Percentiles rank a stretch among this genome's conserved stretches.
Evolutionary conservation across 495 filamentous ascomycete genomes (phyloP).

Genomic region (Neurospora sublineolata): DNA sequence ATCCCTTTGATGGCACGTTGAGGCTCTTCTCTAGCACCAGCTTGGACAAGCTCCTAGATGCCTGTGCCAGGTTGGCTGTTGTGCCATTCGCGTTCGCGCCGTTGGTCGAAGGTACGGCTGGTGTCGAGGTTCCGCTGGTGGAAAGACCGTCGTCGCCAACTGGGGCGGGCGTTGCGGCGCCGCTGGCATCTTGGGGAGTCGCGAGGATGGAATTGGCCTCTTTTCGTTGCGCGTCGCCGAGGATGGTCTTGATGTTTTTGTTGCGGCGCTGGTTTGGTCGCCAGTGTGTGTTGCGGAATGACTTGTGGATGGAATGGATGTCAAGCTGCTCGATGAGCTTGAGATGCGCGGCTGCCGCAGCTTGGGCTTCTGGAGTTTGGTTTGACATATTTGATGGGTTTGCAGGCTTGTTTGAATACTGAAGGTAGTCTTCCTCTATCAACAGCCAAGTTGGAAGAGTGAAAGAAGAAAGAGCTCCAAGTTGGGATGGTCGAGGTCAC

Average conservation of each 20-base stretch:
- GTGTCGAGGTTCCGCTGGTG: conserved; percentile 48
- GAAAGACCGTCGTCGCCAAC: conserved; percentile 39
- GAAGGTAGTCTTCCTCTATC: background rate
- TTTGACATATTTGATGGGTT: conserved; percentile 20
- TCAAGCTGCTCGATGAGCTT: conserved; percentile 75
- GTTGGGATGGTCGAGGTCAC: background rate
- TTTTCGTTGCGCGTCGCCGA: conserved; percentile 78
- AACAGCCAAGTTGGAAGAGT: background rate
- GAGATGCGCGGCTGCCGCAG: conserved; percentile 39
- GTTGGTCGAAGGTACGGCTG: conserved; percentile 32
- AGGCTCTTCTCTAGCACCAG: conserved; percentile 66
- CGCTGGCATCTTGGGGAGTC: conserved; percentile 68
- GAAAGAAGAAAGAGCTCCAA: background rate
- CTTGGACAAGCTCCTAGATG: conserved; percentile 70
- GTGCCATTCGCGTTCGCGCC: conserved; percentile 7
- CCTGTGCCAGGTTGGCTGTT: conserved; percentile 63
- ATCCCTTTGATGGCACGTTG: conserved; percentile 15
- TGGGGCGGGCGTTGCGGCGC: conserved; percentile 56
- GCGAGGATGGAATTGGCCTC: conserved; percentile 58
- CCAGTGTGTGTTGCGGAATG: conserved; percentile 82
- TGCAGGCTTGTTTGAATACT: background rate
- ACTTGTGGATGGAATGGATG: conserved; percentile 67
- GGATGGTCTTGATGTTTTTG: conserved; percentile 94
- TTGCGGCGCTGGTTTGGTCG: conserved; percentile 87
- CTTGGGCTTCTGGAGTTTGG: conserved; percentile 17